A percentile compares a stretch with the other conserved stretches of the same genome.
phyloP scores from a whole-genome alignment of 768 basidiomycete species.

The Boletus pseudopeckii region DNA sequence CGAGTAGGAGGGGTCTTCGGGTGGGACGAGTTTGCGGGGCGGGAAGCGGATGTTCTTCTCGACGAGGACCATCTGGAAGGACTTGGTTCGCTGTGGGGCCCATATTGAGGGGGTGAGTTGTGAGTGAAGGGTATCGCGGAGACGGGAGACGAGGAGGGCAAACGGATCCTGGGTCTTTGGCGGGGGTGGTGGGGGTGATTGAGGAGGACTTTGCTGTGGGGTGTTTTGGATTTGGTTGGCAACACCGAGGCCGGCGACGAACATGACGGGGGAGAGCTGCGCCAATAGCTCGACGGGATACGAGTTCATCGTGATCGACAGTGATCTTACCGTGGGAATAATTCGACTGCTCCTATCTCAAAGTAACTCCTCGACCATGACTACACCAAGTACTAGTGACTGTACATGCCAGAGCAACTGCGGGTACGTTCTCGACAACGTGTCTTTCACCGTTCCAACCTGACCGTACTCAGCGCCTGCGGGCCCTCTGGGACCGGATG shows the following conservation, averaged over 20 bases:
- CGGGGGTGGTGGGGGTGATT: conserved; percentile 18
- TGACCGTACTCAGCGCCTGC: conserved; percentile 25
- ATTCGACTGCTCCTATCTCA: background rate
- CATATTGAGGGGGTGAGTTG: conserved; percentile 67
- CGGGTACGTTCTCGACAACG: conserved; percentile 16
- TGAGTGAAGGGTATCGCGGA: conserved; percentile 64
- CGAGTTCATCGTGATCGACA: conserved; percentile 67
- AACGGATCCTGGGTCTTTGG: conserved; percentile 57
- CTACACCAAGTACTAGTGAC: background rate
- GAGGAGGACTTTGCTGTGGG: background rate
- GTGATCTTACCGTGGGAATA: background rate
- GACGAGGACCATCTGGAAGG: conserved; percentile 82
- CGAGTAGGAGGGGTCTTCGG: conserved; percentile 55
- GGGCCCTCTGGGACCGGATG: conserved; percentile 32
- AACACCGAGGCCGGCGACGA: conserved; percentile 72
- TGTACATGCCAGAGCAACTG: conserved; percentile 32
- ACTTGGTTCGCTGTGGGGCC: conserved; percentile 66
- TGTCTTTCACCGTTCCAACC: background rate
- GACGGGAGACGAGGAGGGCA: conserved; percentile 48
- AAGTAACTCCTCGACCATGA: too few relatives aligned
- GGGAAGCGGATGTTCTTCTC: conserved; percentile 85
- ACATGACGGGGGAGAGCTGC: conserved; percentile 93
- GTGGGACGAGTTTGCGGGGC: conserved; percentile 67
- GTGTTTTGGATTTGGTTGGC: background rate
- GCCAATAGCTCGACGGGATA: conserved; percentile 86